phyloP scores from a whole-genome alignment of 2,329 filamentous ascomycete species.

The Pseudocercospora vitis region DNA sequence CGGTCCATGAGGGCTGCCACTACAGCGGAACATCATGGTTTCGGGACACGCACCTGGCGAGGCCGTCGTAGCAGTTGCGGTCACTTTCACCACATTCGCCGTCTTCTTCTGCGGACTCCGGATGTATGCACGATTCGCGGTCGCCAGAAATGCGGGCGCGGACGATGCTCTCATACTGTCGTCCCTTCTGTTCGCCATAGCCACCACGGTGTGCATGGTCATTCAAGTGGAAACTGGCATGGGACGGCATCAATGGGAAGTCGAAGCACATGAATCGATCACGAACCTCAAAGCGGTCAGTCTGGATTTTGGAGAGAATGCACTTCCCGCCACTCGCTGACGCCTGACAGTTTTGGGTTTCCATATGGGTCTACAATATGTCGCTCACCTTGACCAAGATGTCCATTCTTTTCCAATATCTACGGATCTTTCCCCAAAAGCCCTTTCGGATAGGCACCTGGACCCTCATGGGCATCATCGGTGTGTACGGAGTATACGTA shows the following conservation, averaged over 20 bases:
- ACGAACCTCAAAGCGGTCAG: constrained; percentile 25
- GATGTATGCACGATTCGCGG: constrained; percentile 25
- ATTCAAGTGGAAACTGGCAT: constrained; percentile 28
- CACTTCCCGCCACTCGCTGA: neutral
- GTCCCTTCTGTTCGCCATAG: constrained; percentile 24
- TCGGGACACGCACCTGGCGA: constrained; percentile 28
- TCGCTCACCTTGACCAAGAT: constrained; percentile 44
- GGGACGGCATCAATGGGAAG: constrained; percentile 22
- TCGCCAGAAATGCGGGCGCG: constrained; percentile 26
- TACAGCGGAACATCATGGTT: neutral
- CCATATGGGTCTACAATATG: constrained; percentile 40
- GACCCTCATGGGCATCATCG: constrained; percentile 35
- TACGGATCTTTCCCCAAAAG: constrained; percentile 48
- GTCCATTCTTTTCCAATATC: constrained; percentile 51
- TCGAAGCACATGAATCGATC: constrained; percentile 16
- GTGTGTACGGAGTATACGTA: constrained; percentile 36
- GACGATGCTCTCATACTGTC: constrained; percentile 30
- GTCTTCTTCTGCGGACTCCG: constrained; percentile 23
- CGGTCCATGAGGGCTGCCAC: neutral
- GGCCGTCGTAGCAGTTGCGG: constrained; percentile 24
- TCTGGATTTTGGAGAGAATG: neutral
- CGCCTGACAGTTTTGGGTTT: constrained; percentile 21
- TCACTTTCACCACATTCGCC: constrained; percentile 26
- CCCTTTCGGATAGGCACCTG: constrained; percentile 38
- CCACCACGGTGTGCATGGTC: constrained; percentile 22